Base-by-base conservation (phyloP, 768 basidiomycete species). In the Ephemerocybe angulata region DNA sequence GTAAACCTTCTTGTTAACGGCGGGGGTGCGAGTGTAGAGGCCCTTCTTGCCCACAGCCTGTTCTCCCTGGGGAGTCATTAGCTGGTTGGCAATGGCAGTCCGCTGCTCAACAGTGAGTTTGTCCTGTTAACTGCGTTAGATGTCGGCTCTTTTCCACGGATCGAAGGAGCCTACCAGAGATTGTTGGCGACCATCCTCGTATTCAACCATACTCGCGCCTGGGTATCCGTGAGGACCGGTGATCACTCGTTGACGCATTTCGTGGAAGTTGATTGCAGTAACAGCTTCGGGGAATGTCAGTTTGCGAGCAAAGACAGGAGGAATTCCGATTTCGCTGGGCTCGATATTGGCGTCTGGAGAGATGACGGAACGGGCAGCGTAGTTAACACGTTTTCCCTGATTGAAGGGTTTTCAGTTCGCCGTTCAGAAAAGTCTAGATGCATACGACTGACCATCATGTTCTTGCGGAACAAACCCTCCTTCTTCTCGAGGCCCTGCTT, bases 271-370 rank as follows among this genome's bases (percentile, higher is more conserved):
- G 57, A 85, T 81, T 37, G 88, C 82, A 6, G 93, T 99, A 28
- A 99, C 96, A 4, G 97, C 94, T 68, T 98, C 97, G 3, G 97
- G 93, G 74, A 93, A 99, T 3, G 97, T 99, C 65, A 99, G 75
- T 67, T 97, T 98, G 63, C 87, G 83, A 1, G 97, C 97, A 67
- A 99, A 99, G 48, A 98, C 90, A 28, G 97, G 97, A 5, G 97
- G 97, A 25, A 99, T 85, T 37, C 97, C 97, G 53, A 99, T 99
- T 71, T 99, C 97, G 68, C 92, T 95, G 28, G 97, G 92, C 71
- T 99, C 97, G 61, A 99, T 98, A 71, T 98, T 98, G 63, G 98
- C 90, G 66, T 99, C 97, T 11, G 97, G 97, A 17, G 97, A 99
- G 61, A 99, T 99, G 66, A 99, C 97, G n/a, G 97, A 99, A 59